These are phyloP conservation scores for Lepidium campestre DNA, from an alignment of 441 rosid genomes.

Conservation along the genomic window DNA sequence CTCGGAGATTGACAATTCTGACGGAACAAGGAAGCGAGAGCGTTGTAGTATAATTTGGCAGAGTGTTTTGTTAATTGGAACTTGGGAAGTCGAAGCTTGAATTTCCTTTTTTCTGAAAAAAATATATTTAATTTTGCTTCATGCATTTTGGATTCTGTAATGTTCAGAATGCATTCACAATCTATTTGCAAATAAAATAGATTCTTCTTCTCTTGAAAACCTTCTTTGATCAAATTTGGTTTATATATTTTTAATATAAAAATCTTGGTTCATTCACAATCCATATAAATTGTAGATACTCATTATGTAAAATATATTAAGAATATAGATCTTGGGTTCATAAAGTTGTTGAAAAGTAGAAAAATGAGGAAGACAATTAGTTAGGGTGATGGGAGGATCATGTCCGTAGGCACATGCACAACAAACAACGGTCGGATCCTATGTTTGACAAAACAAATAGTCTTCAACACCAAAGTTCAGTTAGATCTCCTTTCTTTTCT, in stretches of 20 bases:
- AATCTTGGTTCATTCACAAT: too few relatives aligned
- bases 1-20: constrained; percentile 69
- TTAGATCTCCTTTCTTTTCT: constrained; percentile 23
- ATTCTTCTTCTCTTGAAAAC: constrained; percentile 1
- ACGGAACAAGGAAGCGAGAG: constrained; percentile 60
- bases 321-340: too few relatives aligned
- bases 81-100: constrained; percentile 2
- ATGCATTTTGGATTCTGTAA: constrained; percentile 22
- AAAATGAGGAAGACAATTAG: constrained; percentile 29
- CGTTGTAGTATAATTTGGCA: constrained; percentile 37
- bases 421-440: constrained; percentile 35
- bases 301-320: too few relatives aligned
- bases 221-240: not conserved
- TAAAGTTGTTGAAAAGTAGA: constrained; percentile 15
- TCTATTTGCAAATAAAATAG: constrained; percentile 26
- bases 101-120: not conserved
- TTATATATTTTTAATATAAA: too few relatives aligned
- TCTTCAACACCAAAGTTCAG: constrained; percentile 20
- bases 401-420: constrained; percentile 30
- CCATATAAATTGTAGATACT: too few relatives aligned
- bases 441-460: constrained; percentile 30
- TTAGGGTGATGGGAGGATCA: constrained; percentile 26
- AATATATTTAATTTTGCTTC: constrained; percentile 8
- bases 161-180: constrained; percentile 17
- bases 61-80: not conserved